Evolutionary conservation across 2,329 filamentous ascomycete species (phyloP).

Genomic region (Lachnellula hyalina): DNA sequence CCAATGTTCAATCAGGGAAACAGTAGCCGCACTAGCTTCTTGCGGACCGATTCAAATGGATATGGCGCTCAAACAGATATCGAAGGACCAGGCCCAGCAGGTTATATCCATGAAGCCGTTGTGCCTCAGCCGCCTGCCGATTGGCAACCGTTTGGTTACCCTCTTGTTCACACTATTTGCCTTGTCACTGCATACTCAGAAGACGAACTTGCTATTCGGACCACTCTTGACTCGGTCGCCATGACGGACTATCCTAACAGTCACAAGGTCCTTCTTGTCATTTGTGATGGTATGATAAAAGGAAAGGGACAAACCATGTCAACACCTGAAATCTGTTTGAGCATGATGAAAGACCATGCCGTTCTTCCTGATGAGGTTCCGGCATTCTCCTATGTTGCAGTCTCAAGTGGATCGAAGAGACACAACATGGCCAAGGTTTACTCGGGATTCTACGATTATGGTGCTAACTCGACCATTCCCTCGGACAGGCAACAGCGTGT

Average conservation of each 20-base stretch:
- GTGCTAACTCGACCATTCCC: conserved; percentile 71
- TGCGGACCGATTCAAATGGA: conserved; percentile 53
- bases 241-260: conserved; percentile 99
- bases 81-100: conserved; percentile 75
- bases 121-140: conserved; percentile 94
- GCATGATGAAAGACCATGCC: conserved; percentile 92
- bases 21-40: conserved; percentile 59
- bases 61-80: conserved; percentile 46
- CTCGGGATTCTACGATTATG: conserved; percentile 97
- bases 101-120: conserved; percentile 94
- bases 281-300: conserved; percentile 97
- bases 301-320: conserved; percentile 81
- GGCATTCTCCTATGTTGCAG: conserved; percentile 92
- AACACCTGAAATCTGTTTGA: conserved; percentile 83
- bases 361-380: conserved; percentile 75
- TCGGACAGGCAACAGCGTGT: conserved; percentile 89
- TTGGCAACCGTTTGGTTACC: conserved; percentile 96
- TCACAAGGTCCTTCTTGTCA: conserved; percentile 92
- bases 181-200: conserved; percentile 96
- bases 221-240: conserved; percentile 91
- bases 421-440: conserved; percentile 99
- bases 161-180: conserved; percentile 88
- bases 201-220: conserved; percentile 85
- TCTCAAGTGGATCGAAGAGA: conserved; percentile 90
- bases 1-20: conserved; percentile 67